Conservation (phyloP, 1,284 basidiomycete genomes). For the Ganoderma meredithae region DNA sequence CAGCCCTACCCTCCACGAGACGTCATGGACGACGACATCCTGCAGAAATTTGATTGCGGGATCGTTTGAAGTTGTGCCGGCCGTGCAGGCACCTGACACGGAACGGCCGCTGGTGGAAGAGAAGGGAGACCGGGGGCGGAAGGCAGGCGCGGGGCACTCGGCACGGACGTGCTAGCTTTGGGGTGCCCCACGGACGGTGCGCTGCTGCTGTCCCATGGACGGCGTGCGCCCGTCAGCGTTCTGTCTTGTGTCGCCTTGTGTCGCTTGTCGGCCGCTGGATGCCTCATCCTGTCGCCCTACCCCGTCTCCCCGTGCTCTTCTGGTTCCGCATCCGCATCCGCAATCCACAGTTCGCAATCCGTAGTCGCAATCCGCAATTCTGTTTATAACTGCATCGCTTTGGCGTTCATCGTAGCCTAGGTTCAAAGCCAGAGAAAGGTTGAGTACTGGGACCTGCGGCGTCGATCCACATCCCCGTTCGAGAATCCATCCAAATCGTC, state of each 20-base stretch:
- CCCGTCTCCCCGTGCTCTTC: background rate
- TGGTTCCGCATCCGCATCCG: background rate
- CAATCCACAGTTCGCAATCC: background rate
- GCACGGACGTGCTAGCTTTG: background rate
- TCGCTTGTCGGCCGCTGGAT: background rate
- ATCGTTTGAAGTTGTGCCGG: slow-evolving; percentile 12
- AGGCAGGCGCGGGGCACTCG: background rate
- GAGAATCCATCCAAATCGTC: background rate
- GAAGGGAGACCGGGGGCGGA: slow-evolving; percentile 4
- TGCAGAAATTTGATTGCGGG: slow-evolving; percentile 31
- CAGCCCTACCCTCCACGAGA: slow-evolving; percentile 32
- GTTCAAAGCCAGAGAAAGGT: background rate
- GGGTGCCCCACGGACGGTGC: background rate
- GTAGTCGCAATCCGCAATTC: background rate
- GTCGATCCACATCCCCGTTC: slow-evolving; percentile 1
- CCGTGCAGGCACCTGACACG: background rate
- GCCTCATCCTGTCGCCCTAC: background rate
- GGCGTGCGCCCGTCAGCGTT: slow-evolving; percentile 4
- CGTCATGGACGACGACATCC: slow-evolving; percentile 30
- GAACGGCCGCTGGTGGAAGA: background rate
- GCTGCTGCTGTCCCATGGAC: background rate
- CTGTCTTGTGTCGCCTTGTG: slow-evolving; percentile 9
- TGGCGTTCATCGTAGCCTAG: slow-evolving; percentile 1
- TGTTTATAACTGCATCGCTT: background rate
- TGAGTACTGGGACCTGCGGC: background rate